Percentiles rank a stretch among this genome's conserved stretches.
Conservation (phyloP, 202 grass and related monocot species). For the Alloteropsis angusta region DNA sequence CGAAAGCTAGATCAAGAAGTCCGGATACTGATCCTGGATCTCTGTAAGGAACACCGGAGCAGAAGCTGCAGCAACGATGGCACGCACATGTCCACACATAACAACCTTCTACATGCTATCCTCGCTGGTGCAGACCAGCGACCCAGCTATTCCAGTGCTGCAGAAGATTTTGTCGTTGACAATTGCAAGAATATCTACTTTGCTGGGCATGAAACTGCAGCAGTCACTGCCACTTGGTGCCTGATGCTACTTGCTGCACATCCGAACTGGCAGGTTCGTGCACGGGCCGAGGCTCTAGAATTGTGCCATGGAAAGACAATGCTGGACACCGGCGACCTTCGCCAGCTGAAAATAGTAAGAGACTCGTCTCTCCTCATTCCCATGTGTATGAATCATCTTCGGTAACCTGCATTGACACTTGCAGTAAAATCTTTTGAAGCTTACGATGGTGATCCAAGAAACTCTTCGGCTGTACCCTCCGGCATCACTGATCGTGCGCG, state of each 20-base stretch:
- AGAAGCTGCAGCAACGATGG: background rate
- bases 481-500: conserved; percentile 22
- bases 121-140: background rate
- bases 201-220: conserved; percentile 37
- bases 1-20: conserved; percentile 38
- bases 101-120: conserved; percentile 41
- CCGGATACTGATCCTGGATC: conserved; percentile 22
- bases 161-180: conserved; percentile 50
- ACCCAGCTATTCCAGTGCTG: background rate
- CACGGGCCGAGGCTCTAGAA: conserved; percentile 32
- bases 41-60: conserved; percentile 23
- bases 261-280: conserved; percentile 42
- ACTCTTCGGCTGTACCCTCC: conserved; percentile 24
- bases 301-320: conserved; percentile 6
- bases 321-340: conserved; percentile 23
- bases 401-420: background rate
- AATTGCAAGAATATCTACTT: conserved; percentile 84
- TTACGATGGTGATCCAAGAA: conserved; percentile 87
- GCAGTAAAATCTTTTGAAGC: conserved; percentile 15
- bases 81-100: background rate
- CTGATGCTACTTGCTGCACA: conserved; percentile 52
- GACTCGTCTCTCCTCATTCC: background rate
- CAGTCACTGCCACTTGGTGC: conserved; percentile 49
- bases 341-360: conserved; percentile 42
- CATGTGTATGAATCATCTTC: background rate